Conservation (phyloP, 2,329 filamentous ascomycete species). For the Septoria petroselini region DNA sequence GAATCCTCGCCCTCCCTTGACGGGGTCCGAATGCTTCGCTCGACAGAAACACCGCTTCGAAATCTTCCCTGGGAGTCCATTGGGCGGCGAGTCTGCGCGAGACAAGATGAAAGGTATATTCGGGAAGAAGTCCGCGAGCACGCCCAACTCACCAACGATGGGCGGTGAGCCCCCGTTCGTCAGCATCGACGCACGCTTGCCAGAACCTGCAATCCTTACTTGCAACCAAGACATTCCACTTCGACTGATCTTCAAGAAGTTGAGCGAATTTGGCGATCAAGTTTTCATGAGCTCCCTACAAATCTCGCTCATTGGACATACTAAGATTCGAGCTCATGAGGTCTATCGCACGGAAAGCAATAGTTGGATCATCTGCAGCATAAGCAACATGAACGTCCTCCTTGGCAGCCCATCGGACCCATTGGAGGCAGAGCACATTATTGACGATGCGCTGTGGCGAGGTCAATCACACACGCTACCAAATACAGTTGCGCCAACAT, state of each 20-base stretch:
- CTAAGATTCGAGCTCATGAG: slow-evolving; percentile 74
- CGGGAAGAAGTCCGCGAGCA: slow-evolving; percentile 36
- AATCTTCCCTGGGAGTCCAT: slow-evolving; percentile 21
- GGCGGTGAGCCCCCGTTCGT: slow-evolving; percentile 53
- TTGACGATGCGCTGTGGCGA: slow-evolving; percentile 69
- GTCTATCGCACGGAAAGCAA: slow-evolving; percentile 66
- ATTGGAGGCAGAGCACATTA: slow-evolving; percentile 50
- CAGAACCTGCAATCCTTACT: slow-evolving; percentile 82
- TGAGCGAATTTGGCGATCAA: slow-evolving; percentile 64
- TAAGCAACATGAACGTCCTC: slow-evolving; percentile 67
- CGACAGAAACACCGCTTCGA: slow-evolving; percentile 65
- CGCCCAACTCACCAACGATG: slow-evolving; percentile 24
- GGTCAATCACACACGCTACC: slow-evolving; percentile 60
- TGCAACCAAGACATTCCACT: slow-evolving; percentile 84
- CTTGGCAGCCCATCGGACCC: slow-evolving; percentile 59
- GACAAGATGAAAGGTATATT: slow-evolving; percentile 61
- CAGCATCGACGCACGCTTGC: slow-evolving; percentile 77
- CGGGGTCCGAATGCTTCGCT: slow-evolving; percentile 78
- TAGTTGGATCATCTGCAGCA: slow-evolving; percentile 72
- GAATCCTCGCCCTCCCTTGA: slow-evolving; percentile 66
- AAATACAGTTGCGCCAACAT: slow-evolving; percentile 81
- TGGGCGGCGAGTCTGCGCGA: slow-evolving; percentile 32
- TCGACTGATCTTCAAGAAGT: slow-evolving; percentile 73
- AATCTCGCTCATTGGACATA: slow-evolving; percentile 76
- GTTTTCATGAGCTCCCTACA: slow-evolving; percentile 77